A percentile compares a stretch with the other conserved stretches of the same genome.
phyloP scores from a whole-genome alignment of 495 filamentous ascomycete species.

The Lineolata rhizophorae region DNA sequence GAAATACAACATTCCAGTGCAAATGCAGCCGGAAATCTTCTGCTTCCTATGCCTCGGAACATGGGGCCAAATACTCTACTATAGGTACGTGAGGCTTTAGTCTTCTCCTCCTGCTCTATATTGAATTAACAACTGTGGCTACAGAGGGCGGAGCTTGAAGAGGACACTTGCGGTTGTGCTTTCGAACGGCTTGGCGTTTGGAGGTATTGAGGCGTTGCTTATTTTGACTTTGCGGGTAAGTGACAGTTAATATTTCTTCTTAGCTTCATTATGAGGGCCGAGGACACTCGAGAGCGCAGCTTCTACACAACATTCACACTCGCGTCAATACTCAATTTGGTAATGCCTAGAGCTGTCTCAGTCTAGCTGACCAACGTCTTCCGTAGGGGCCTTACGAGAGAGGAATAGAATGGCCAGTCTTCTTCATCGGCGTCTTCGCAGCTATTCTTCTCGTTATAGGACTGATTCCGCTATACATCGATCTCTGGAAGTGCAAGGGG shows the following conservation, averaged over 20 bases:
- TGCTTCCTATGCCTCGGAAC: background rate
- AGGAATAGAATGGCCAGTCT: background rate
- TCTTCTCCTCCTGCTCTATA: too few relatives aligned
- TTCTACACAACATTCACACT: too few relatives aligned
- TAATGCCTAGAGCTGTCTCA: background rate
- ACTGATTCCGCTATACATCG: background rate
- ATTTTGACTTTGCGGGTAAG: background rate
- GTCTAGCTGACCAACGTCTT: background rate
- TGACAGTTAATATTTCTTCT: too few relatives aligned
- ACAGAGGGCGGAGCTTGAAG: too few relatives aligned
- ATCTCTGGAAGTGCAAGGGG: background rate
- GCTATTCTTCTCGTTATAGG: background rate
- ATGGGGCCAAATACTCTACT: background rate
- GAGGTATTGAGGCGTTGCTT: background rate
- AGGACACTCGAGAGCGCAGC: too few relatives aligned
- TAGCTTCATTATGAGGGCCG: too few relatives aligned
- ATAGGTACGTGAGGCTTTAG: too few relatives aligned
- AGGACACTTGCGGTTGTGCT: too few relatives aligned
- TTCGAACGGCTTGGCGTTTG: too few relatives aligned
- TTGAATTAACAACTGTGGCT: too few relatives aligned
- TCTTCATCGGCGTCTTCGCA: background rate
- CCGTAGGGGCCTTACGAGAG: background rate
- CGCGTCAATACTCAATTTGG: slow-evolving; percentile 1
- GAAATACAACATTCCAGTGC: background rate
- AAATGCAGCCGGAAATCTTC: background rate